These are phyloP conservation scores for Mycena filopes DNA, from an alignment of 768 basidiomycete species.

Conservation along the genomic window DNA sequence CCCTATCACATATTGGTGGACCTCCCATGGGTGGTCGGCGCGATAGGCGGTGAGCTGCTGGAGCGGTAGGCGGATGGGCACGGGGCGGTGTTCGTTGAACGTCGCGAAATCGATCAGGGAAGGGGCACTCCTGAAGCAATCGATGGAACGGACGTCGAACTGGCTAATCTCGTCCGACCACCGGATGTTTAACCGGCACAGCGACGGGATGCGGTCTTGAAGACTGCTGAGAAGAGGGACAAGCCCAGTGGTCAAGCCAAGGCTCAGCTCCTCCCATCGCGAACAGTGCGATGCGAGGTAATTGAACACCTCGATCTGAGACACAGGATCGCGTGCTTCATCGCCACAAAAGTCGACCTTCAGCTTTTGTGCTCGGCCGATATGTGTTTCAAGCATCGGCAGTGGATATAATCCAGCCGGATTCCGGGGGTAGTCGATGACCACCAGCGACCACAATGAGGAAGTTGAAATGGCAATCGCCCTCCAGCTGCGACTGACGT, in stretches of 20 bases:
- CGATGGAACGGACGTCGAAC: neutral
- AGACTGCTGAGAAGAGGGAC: neutral
- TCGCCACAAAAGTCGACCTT: neutral
- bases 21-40: neutral
- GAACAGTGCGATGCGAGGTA: neutral
- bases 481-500: neutral
- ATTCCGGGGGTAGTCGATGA: neutral
- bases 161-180: conserved; percentile 4
- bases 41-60: conserved; percentile 14
- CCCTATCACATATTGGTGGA: neutral
- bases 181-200: neutral
- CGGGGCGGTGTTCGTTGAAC: neutral
- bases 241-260: neutral
- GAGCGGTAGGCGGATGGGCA: neutral
- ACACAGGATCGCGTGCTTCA: neutral
- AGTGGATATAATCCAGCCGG: neutral
- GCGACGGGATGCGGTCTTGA: neutral
- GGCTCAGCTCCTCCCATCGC: conserved; percentile 15
- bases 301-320: conserved; percentile 7
- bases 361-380: conserved; percentile 6
- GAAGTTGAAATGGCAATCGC: neutral
- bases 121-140: neutral
- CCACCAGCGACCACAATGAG: neutral
- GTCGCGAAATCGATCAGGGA: neutral
- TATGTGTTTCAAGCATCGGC: neutral